Percentiles rank a stretch among this genome's conserved stretches.
These are phyloP conservation scores for Tetrapisispora pingtungensis DNA, from an alignment of 805 yeast species.

Conservation along the genomic window DNA sequence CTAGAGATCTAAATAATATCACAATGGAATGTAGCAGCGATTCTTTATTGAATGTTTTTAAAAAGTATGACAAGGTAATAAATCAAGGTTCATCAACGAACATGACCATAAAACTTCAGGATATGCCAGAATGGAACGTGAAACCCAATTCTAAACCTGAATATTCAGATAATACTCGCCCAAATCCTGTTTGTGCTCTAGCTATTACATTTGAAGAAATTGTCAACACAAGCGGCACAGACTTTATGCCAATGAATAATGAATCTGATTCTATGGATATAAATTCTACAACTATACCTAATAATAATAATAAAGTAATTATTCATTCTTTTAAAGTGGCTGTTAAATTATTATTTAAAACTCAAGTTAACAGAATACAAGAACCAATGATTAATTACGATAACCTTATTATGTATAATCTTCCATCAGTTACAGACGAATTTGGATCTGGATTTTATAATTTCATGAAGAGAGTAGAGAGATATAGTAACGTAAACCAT, in stretches of 20 bases:
- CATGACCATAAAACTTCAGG: slow-evolving; percentile 22
- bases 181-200: slow-evolving; percentile 21
- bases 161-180: slow-evolving; percentile 4
- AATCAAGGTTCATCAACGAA: slow-evolving; percentile 21
- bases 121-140: slow-evolving; percentile 23
- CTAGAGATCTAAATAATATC: slow-evolving; percentile 21
- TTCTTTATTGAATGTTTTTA: slow-evolving; percentile 22
- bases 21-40: slow-evolving; percentile 28
- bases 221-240: slow-evolving; percentile 10
- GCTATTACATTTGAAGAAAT: slow-evolving; percentile 25
- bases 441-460: slow-evolving; percentile 37
- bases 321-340: slow-evolving; percentile 65
- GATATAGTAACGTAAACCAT: slow-evolving; percentile 46
- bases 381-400: slow-evolving; percentile 57
- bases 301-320: slow-evolving; percentile 29
- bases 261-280: slow-evolving; percentile 4
- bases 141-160: background rate
- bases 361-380: slow-evolving; percentile 40
- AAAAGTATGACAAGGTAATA: slow-evolving; percentile 23
- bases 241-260: slow-evolving; percentile 4
- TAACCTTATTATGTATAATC: slow-evolving; percentile 43
- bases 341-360: slow-evolving; percentile 48
- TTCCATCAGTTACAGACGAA: slow-evolving; percentile 28
- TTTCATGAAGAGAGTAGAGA: slow-evolving; percentile 52
- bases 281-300: slow-evolving; percentile 1